Evolutionary conservation across 163 green algal species (phyloP).

Genomic region (Chlamydomonas reinhardtii): DNA sequence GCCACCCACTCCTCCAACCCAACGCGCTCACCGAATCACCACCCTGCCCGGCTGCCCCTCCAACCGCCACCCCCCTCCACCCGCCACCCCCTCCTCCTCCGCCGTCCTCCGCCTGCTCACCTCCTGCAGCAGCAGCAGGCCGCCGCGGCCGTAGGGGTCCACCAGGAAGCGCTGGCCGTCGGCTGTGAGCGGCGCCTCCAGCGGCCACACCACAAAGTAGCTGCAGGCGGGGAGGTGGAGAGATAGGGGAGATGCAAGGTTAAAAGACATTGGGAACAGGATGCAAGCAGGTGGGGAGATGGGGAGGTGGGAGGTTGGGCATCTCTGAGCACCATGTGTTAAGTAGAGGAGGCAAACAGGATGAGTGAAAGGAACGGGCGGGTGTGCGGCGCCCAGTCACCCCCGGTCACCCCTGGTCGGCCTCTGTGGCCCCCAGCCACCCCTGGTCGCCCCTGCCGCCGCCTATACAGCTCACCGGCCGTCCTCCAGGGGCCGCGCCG

Average conservation of each 20-base stretch:
- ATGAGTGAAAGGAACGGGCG: too few species aligned
- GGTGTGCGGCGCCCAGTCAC: too few species aligned
- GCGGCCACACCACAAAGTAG: constrained; percentile 74
- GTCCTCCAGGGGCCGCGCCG: constrained; percentile 54
- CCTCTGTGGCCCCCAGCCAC: too few species aligned
- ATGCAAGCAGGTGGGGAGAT: too few species aligned
- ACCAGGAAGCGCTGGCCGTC: constrained; percentile 68
- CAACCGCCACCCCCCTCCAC: background rate
- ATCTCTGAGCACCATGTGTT: too few species aligned
- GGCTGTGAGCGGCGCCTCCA: constrained; percentile 24
- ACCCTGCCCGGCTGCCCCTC: background rate
- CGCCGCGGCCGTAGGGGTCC: constrained; percentile 72
- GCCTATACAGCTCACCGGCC: constrained; percentile 57
- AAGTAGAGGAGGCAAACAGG: too few species aligned
- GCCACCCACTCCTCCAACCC: too few species aligned
- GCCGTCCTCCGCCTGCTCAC: constrained; percentile 20
- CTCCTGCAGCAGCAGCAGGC: constrained; percentile 66
- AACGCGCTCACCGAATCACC: too few species aligned
- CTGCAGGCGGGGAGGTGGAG: background rate
- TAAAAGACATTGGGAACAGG: too few species aligned
- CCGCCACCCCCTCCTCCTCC: background rate
- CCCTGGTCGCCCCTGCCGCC: too few species aligned
- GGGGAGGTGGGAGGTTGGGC: too few species aligned
- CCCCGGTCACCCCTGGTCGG: too few species aligned
- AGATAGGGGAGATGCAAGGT: background rate